These are phyloP conservation scores for Xylariaceae sp. DNA, from an alignment of 2,329 filamentous ascomycete species.

Conservation along the genomic window DNA sequence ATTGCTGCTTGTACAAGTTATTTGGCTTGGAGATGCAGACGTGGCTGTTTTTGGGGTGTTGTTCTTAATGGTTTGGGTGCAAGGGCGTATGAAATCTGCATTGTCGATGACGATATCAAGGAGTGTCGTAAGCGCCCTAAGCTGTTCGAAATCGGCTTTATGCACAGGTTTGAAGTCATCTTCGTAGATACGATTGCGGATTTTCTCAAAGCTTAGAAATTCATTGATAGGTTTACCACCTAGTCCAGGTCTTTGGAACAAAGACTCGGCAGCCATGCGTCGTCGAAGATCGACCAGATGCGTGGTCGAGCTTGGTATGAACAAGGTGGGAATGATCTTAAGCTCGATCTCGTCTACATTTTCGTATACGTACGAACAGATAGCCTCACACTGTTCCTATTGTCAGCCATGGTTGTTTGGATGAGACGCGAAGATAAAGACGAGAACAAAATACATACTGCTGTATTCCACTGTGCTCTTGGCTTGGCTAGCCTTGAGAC, in stretches of 20 bases:
- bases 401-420: not conserved
- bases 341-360: constrained; percentile 57
- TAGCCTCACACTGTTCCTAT: constrained; percentile 53
- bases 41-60: constrained; percentile 32
- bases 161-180: constrained; percentile 59
- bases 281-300: constrained; percentile 66
- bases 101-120: constrained; percentile 79
- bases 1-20: constrained; percentile 36
- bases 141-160: constrained; percentile 64
- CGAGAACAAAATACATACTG: constrained; percentile 49
- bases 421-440: not conserved
- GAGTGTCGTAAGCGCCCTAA: constrained; percentile 69
- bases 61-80: constrained; percentile 26
- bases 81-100: constrained; percentile 48
- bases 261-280: constrained; percentile 68
- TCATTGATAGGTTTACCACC: constrained; percentile 49
- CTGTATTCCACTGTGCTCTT: constrained; percentile 47
- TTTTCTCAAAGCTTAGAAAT: constrained; percentile 48
- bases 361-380: constrained; percentile 53
- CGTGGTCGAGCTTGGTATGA: constrained; percentile 60
- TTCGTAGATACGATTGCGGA: constrained; percentile 53
- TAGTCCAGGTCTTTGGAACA: constrained; percentile 58
- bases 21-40: constrained; percentile 44
- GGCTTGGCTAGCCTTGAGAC: constrained; percentile 47
- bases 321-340: constrained; percentile 62